phyloP scores from a whole-genome alignment of 192 early-diverging fungal genomes.

The Polychytrium aggregatum region DNA sequence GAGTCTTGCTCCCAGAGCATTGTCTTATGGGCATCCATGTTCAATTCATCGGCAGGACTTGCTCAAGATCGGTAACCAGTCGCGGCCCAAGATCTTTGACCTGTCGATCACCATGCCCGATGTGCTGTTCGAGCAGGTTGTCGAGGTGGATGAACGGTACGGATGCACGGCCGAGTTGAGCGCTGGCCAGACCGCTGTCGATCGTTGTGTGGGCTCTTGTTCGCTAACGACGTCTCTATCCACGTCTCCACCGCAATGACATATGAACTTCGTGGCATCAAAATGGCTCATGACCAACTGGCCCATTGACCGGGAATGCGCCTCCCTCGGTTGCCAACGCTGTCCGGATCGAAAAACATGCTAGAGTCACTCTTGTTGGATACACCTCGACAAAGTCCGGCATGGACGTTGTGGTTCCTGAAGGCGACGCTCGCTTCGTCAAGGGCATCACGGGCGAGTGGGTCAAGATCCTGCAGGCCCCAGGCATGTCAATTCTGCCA shows the following conservation, averaged over 20 bases:
- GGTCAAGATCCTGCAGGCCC: conserved; percentile 55
- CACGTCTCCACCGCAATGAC: no score
- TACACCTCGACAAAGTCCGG: conserved; percentile 44
- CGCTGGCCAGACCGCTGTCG: no score
- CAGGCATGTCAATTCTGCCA: no score
- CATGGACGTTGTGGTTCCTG: conserved; percentile 13
- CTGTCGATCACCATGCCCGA: conserved; percentile 75
- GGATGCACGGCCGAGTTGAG: no score
- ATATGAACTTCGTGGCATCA: no score
- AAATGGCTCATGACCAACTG: no score
- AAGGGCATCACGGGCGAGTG: conserved; percentile 81
- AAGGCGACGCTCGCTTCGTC: conserved; percentile 33
- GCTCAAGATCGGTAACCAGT: conserved; percentile 77
- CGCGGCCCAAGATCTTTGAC: conserved; percentile 90
- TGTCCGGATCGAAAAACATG: no score
- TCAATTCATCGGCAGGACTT: conserved; percentile 31
- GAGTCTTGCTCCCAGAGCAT: conserved; percentile 5
- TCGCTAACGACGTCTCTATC: no score
- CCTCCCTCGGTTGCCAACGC: no score
- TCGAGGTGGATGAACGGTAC: conserved; percentile 83
- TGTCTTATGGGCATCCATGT: no score
- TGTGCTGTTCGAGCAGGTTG: conserved; percentile 62
- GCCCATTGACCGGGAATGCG: no score
- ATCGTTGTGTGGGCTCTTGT: no score
- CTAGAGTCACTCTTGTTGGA: conserved; percentile 68